phyloP scores from a whole-genome alignment of 805 yeast genomes.

The Saccharomycopsis oosterbeekiorum region DNA sequence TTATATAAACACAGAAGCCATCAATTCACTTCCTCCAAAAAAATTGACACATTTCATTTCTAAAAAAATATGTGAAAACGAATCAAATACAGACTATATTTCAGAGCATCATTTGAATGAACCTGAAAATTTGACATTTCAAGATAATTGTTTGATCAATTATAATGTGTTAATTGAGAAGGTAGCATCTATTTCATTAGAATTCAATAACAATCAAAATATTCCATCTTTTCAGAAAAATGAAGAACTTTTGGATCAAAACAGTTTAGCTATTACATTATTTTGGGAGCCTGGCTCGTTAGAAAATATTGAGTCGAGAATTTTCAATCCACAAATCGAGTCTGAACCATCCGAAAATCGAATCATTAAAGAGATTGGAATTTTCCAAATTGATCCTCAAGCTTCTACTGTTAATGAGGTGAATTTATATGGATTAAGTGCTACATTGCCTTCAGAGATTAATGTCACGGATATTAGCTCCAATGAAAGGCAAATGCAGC shows the following conservation, averaged over 20 bases:
- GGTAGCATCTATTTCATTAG: constrained; percentile 13
- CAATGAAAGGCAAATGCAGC: background rate
- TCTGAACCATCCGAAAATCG: background rate
- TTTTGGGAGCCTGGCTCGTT: constrained; percentile 13
- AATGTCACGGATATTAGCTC: background rate
- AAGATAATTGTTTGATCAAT: constrained; percentile 4
- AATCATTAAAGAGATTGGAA: constrained; percentile 11
- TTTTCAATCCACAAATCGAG: background rate
- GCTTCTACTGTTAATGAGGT: constrained; percentile 15
- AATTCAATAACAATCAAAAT: constrained; percentile 7
- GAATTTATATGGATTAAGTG: constrained; percentile 13
- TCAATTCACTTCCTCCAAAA: constrained; percentile 3
- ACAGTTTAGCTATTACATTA: constrained; percentile 7
- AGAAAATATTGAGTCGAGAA: constrained; percentile 1
- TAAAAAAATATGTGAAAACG: background rate
- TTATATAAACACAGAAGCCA: background rate
- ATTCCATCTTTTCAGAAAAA: background rate
- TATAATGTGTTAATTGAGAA: constrained; percentile 4
- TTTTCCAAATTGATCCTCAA: constrained; percentile 12
- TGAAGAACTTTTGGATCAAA: background rate
- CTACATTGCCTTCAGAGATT: constrained; percentile 11
- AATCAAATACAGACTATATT: background rate
- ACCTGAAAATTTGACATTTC: background rate
- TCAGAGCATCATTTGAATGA: background rate
- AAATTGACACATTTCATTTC: background rate